Evolutionary conservation across 176 grass and related monocot genomes (phyloP), one percentile per base, ranked within the genome.

Genomic region (Lolium multiflorum): DNA sequence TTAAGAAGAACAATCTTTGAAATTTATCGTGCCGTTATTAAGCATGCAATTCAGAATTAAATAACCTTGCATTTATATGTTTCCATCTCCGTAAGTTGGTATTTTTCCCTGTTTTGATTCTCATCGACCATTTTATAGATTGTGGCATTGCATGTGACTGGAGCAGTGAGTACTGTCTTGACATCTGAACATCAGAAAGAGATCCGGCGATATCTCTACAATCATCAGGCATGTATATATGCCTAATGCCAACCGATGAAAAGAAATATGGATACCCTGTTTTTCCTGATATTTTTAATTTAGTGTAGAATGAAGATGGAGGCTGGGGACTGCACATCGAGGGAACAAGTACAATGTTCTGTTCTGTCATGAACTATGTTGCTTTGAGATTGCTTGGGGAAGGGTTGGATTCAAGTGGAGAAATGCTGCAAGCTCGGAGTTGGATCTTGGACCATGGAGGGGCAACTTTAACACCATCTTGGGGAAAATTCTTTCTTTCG

Each of bases 271-370:
- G 38, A 76, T 83, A 2, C 22, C 24, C 24, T 11, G 18, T 21
- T 17, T 51, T 75, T 84, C 70, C n/a, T 72, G n/a, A 37, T 82
- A 9, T 38, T 44, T 20, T 13, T 59, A 3, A 83, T 55, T 44
- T 49, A 82, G 9, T 87, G 63, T 83, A 98, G 93, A 98, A 98
- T 64, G 81, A 92, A 95, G 93, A 98, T 63, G 91, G 96, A 16
- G 96, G 96, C 31, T 98, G 96, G 91, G 96, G 96, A 38, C 87
- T 98, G 86, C 96, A 98, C 56, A 95, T 98, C 76, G 93, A 95
- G 78, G 89, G 93, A 47, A 69, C 81, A 38, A 98, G 93, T 83
- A 98, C 93, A 62, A 95, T 98, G 96, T 98, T 98, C 85, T 94
- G 96, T 52, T 92, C 96, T 41, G 90, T 60, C 3, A 80, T 95